phyloP scores from a whole-genome alignment of 2,329 filamentous ascomycete species.

The Cadophora malorum region DNA sequence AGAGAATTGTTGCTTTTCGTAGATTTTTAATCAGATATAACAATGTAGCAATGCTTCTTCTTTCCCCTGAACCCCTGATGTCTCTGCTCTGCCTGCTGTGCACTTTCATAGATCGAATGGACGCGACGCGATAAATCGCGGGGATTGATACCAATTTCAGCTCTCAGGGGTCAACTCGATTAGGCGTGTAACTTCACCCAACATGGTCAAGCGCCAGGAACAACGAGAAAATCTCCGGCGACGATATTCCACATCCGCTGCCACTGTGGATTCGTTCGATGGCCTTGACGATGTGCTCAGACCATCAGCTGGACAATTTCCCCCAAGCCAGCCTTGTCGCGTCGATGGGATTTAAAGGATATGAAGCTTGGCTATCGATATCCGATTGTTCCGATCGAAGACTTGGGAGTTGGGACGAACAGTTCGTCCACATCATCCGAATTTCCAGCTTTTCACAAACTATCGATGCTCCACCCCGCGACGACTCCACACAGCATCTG shows the following conservation, averaged over 20 bases:
- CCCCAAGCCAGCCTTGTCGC: neutral
- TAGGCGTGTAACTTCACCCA: neutral
- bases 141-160: constrained; percentile 12
- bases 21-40: neutral
- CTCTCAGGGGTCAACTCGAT: constrained; percentile 11
- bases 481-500: neutral
- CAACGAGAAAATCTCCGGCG: constrained; percentile 8
- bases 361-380: neutral
- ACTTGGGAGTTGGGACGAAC: constrained; percentile 5
- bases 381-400: neutral
- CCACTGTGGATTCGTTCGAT: constrained; percentile 1
- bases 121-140: constrained; percentile 7
- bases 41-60: neutral
- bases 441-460: constrained; percentile 2
- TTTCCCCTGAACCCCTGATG: neutral
- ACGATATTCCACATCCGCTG: constrained; percentile 3
- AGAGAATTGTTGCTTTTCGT: constrained; percentile 14
- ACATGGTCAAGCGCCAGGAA: constrained; percentile 18
- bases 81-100: neutral
- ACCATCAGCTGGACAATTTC: constrained; percentile 6
- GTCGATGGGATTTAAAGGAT: neutral
- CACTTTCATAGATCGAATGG: neutral
- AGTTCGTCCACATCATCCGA: neutral
- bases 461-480: neutral
- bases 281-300: constrained; percentile 5